phyloP scores from a whole-genome alignment of 129 eudicot genomes.

The Kitagawia praeruptora region DNA sequence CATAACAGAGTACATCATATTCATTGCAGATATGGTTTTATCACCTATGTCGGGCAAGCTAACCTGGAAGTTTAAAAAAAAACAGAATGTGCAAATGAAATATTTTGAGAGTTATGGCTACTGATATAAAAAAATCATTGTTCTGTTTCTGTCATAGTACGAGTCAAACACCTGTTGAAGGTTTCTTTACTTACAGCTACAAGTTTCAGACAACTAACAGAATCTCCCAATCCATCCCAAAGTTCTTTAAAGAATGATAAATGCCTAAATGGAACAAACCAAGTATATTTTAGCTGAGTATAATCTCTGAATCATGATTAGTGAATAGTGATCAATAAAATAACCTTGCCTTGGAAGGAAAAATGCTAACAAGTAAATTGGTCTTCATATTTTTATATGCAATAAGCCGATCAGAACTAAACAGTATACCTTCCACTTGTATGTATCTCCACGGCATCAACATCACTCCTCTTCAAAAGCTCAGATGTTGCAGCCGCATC shows the following conservation, averaged over 20 bases:
- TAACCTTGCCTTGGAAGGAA: neutral
- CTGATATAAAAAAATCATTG: neutral
- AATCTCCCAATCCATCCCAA: constrained; percentile 77
- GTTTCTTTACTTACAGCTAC: constrained; percentile 60
- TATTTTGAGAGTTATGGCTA: neutral
- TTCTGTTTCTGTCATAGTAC: neutral
- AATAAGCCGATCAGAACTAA: neutral
- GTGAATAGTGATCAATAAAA: neutral
- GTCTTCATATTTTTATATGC: neutral
- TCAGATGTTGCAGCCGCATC: constrained; percentile 63
- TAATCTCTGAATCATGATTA: neutral
- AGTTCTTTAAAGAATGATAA: constrained; percentile 50
- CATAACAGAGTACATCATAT: constrained; percentile 56
- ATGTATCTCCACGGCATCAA: constrained; percentile 95
- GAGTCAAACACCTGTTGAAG: neutral
- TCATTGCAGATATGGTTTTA: constrained; percentile 53
- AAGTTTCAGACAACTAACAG: constrained; percentile 55
- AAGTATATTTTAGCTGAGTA: neutral
- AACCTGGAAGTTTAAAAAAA: constrained; percentile 40
- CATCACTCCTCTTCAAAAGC: constrained; percentile 63
- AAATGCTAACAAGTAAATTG: neutral
- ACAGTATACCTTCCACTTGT: constrained; percentile 75
- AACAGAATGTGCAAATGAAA: neutral
- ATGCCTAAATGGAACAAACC: constrained; percentile 31
- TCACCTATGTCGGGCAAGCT: constrained; percentile 75